Evolutionary conservation across 192 early-diverging fungal species (phyloP), one percentile per base, ranked within the genome.

Genomic region (Rhizophagus clarus): DNA sequence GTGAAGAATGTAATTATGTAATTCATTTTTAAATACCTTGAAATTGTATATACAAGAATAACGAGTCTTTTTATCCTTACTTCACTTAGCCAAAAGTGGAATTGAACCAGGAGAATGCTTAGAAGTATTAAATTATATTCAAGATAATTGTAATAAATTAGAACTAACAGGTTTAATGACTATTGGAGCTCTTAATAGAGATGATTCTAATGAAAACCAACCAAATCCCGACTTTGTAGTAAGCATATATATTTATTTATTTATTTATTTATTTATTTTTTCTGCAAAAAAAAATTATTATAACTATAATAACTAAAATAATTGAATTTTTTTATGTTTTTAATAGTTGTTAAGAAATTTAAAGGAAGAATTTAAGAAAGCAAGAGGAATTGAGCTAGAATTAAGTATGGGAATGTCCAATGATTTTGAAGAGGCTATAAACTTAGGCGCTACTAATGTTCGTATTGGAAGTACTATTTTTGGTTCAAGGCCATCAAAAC

Each of bases 331-430:
- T 28, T 45, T 22, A n/a, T n/a, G n/a, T n/a, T 47, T 32, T 29
- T 12, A 4, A 15, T 73, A 81, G 81, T 51, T 12, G 14, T 62
- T 77, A 29, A 32, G 31, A 31, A 73, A 78, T 29, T 81, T 89
- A 74, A 81, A 86, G 47, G 81, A 83, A 49, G 76, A 75, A 67
- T 68, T 87, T 72, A 51, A 72, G 64, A 51, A 72, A 3, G 61
- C 29, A 26, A 47, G 80, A 5, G 87, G 86, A 17, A 32, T 74
- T 22, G 79, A 81, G 11, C 82, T 98, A 60, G 94, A 95, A 84
- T 85, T 97, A 69, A 96, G 94, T 83, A 97, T 98, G 97, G 98
- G 98, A 49, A 99, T 99, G 98, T 98, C 97, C 29, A 93, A 91
- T 81, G 97, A 99, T 84, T 98, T 92, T 90, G 89, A 91, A 72